phyloP scores from a whole-genome alignment of 163 green algal genomes.

The Botryococcus braunii region DNA sequence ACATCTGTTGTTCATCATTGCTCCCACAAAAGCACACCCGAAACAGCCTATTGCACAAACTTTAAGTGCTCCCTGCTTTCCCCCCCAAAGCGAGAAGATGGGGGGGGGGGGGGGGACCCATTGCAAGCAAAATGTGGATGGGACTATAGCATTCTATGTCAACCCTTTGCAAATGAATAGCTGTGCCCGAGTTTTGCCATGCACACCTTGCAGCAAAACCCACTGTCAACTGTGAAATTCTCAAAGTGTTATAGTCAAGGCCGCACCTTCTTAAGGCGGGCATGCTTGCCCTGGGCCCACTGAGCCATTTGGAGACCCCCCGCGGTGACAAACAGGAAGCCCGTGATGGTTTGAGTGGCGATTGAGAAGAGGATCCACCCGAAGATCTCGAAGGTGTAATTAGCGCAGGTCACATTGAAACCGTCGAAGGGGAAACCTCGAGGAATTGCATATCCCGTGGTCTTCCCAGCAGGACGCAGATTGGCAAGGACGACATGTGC shows the following conservation, averaged over 20 bases:
- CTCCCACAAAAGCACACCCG: no score
- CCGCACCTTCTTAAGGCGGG: conserved; percentile 69
- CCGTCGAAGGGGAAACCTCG: conserved; percentile 85
- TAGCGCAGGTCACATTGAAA: conserved; percentile 95
- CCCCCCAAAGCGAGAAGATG: no score
- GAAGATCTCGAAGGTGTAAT: conserved; percentile 93
- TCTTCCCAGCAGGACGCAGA: conserved; percentile 60
- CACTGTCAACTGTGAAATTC: no score
- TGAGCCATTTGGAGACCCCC: conserved; percentile 85
- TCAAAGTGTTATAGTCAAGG: background rate
- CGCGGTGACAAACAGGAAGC: conserved; percentile 71
- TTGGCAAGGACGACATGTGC: conserved; percentile 83
- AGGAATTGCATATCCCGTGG: conserved; percentile 82
- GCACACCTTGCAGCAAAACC: background rate
- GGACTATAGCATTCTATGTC: no score
- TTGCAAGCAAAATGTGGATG: no score
- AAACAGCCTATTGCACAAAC: no score
- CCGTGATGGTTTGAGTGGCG: conserved; percentile 69
- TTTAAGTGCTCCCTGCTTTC: no score
- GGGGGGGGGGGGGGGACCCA: no score
- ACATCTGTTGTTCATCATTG: no score
- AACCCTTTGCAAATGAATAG: no score
- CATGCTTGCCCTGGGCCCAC: conserved; percentile 92
- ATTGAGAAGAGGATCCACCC: conserved; percentile 73
- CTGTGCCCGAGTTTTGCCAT: background rate